Evolutionary conservation across 176 grass and related monocot species (phyloP), one percentile per base, ranked within the genome.

Genomic region (Carex parvula): DNA sequence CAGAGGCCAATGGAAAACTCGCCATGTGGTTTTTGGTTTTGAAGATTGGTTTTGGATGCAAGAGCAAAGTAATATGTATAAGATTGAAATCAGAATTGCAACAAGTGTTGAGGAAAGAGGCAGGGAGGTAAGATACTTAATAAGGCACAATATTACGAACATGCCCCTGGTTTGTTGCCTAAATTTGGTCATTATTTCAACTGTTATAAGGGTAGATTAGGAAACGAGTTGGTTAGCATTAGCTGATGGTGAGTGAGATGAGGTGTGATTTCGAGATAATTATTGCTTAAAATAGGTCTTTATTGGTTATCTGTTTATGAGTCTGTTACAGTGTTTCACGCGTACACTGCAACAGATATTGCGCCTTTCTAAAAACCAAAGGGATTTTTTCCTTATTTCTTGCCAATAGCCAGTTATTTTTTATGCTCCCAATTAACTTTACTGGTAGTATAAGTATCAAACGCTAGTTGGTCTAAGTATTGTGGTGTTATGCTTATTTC

Each of bases 1-100:
- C 81, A 53, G 86, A 83, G 64, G 70, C 69, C 64, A 88, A 78
- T 83, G 84, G 68, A 67, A 88, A 24, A 17, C 81, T 75, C 2
- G 86, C 86, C 86, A 88, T 88, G 32, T 80, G 59, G 11, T 39
- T 81, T 81, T 81, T 32, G 22, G 71, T 48, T 75, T 53, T 54
- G 37, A 71, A 39, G 58, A 64, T 65, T 46, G 6, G 20, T 11
- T 63, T 8, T 52, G 20, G 46, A 54, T 75, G 71, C 46, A 75
- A 53, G 7, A 74, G 44, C 21, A 74, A 85, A 72, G 21, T 20
- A 62, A 50, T 56, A 4, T 82, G 7, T 66, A 18, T 65, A 32
- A 35, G 22, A 13, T 80, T 29, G 60, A 64, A 82, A 22, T 7
- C 6, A 30, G 59, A 64, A 71, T 2, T 46, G 35, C 46, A 71